Evolutionary conservation across 495 filamentous ascomycete species (phyloP).

Genomic region (Choiromyces venosus): DNA sequence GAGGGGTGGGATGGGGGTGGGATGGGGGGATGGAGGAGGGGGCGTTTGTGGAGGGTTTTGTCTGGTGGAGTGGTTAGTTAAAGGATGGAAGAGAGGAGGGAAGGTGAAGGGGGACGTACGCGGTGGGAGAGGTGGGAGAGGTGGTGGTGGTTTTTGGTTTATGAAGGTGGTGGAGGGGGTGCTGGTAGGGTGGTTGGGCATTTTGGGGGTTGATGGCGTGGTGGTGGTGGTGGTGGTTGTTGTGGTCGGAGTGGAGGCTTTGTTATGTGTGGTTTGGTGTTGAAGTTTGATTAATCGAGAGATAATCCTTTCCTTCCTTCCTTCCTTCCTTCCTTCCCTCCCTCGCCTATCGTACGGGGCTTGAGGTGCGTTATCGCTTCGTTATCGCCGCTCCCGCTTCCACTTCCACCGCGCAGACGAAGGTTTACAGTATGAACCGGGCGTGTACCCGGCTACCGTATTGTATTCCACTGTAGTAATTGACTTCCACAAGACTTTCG

Average conservation of each 20-base stretch:
- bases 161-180: not conserved
- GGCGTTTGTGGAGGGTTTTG: conserved; percentile 57
- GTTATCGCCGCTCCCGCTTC: too few species aligned
- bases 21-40: conserved; percentile 58
- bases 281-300: too few species aligned
- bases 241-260: not conserved
- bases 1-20: conserved; percentile 56
- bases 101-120: not conserved
- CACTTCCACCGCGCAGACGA: too few species aligned
- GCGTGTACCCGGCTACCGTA: too few species aligned
- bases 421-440: too few species aligned
- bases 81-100: not conserved
- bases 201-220: not conserved
- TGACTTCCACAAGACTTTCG: too few species aligned
- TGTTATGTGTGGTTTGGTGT: not conserved
- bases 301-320: not conserved
- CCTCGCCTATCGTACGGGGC: too few species aligned
- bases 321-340: not conserved
- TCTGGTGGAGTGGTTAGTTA: conserved; percentile 35
- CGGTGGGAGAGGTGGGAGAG: conserved; percentile 1
- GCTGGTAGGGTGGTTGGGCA: not conserved
- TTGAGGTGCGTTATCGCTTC: too few species aligned
- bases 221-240: not conserved
- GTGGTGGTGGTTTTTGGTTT: not conserved
- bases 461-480: too few species aligned